Base-by-base conservation (phyloP, 768 basidiomycete genomes). In the Phanerodontia chrysosporium region DNA sequence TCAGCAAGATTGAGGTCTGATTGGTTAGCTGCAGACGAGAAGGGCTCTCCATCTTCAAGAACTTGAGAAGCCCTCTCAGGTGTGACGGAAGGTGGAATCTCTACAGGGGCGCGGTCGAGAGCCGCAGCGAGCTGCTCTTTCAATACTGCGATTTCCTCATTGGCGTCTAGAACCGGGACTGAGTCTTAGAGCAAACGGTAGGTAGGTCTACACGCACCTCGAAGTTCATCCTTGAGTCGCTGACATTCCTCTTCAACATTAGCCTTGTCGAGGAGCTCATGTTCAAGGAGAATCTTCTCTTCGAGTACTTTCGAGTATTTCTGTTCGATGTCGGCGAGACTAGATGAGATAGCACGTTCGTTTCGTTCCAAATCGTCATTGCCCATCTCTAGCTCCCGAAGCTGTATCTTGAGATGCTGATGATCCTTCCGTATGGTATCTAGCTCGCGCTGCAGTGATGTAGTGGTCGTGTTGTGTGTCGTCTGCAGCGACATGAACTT, bases 361-460 rank as follows among this genome's bases (percentile, higher is more conserved):
- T 90, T 95, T 62, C 95, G 82, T 70, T 98, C 97, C 58, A 99
- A 79, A 74, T 98, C 95, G 67, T 99, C 97, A 67, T 97, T 98
- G 49, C 96, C 96, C 85, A 98, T 90, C 74, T 98, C 96, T 29
- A 97, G 78, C 71, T 98, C 92, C 22, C 91, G 83, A 18, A 94
- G 75, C 68, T 89, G 86, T 22, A 89, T 76, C 73, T 90, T 90
- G 61, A 83, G 72, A 51, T 78, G 77, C 68, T 89, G 88, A 62
- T 87, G 80, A 60, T 88, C 85, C 67, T 89, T 85, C 58, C 92
- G 83, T 36, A 91, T 78, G 57, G 82, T 84, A 66, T 96, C 94
- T 46, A 95, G 79, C 73, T 98, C 92, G 58, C 91, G 87, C 72
- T 98, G 96, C 62, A 99, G 82, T 55, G 93, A 93, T 1, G 89